phyloP scores from a whole-genome alignment of 345 rosid genomes.

The Punica granatum region DNA sequence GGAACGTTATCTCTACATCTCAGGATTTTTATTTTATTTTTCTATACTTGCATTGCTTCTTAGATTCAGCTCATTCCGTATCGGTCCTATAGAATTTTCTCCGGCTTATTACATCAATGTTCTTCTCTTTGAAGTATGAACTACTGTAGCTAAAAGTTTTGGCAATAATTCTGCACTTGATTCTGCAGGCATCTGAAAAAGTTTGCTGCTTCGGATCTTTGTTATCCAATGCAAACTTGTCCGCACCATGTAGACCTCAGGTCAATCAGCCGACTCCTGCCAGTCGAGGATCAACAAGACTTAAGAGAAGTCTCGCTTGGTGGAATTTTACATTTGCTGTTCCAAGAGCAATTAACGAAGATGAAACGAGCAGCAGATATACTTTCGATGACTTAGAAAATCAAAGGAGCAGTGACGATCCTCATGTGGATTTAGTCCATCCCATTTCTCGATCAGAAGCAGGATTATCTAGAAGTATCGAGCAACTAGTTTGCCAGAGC shows the following conservation, averaged over 20 bases:
- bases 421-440: conserved; percentile 13
- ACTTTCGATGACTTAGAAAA: conserved; percentile 19
- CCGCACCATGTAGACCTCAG: conserved; percentile 13
- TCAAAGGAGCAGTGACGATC: conserved; percentile 18
- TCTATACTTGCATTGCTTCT: too few species aligned
- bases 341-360: conserved; percentile 19
- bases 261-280: conserved; percentile 9
- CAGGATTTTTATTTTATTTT: too few species aligned
- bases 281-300: conserved; percentile 11
- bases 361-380: conserved; percentile 16
- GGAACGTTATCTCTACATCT: too few species aligned
- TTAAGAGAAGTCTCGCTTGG: conserved; percentile 12
- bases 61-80: too few species aligned
- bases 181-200: conserved; percentile 23
- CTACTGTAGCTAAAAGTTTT: too few species aligned
- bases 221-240: conserved; percentile 10
- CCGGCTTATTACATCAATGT: too few species aligned
- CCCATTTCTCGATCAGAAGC: conserved; percentile 17
- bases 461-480: conserved; percentile 16
- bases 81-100: too few species aligned
- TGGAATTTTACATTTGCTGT: conserved; percentile 14
- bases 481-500: conserved; percentile 13
- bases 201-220: conserved; percentile 19
- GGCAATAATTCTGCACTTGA: neutral
- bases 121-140: too few species aligned